Conservation (phyloP, 2,329 filamentous ascomycete genomes). For the Cytospora piceicola region DNA sequence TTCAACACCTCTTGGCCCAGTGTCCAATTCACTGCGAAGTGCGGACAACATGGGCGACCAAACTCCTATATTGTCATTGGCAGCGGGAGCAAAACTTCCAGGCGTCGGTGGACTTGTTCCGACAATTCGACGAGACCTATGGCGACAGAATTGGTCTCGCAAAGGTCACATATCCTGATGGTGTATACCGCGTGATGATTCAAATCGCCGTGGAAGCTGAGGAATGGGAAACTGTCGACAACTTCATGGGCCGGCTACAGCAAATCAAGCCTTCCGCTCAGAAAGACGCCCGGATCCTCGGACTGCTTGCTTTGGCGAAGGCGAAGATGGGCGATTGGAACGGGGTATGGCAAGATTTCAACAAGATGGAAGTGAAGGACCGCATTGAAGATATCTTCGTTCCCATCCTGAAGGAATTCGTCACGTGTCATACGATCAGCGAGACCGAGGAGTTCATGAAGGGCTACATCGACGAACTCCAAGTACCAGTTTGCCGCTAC, state of each 20-base stretch:
- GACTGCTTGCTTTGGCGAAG: conserved; percentile 42
- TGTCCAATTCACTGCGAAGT: conserved; percentile 33
- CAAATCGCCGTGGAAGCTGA: conserved; percentile 46
- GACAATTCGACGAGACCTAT: conserved; percentile 27
- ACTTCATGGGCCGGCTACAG: conserved; percentile 38
- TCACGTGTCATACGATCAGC: conserved; percentile 43
- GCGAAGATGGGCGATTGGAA: conserved; percentile 49
- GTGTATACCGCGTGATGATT: conserved; percentile 45
- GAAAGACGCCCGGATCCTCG: conserved; percentile 42
- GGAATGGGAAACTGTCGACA: conserved; percentile 38
- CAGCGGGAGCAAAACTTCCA: conserved; percentile 35
- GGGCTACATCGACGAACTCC: conserved; percentile 42
- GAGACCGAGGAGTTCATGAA: conserved; percentile 48
- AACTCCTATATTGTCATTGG: conserved; percentile 45
- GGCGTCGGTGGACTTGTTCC: conserved; percentile 37
- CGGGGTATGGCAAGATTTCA: conserved; percentile 42
- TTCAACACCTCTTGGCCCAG: conserved; percentile 38
- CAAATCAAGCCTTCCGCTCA: conserved; percentile 35
- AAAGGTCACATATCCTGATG: conserved; percentile 38
- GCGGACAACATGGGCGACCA: conserved; percentile 43
- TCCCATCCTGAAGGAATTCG: conserved; percentile 45
- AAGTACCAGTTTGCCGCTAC: conserved; percentile 42
- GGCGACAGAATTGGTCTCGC: conserved; percentile 32
- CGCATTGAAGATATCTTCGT: conserved; percentile 41
- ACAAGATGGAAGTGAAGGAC: conserved; percentile 35